phyloP scores from a whole-genome alignment of 768 basidiomycete genomes.

The Rhodosporidiobolus sp. region DNA sequence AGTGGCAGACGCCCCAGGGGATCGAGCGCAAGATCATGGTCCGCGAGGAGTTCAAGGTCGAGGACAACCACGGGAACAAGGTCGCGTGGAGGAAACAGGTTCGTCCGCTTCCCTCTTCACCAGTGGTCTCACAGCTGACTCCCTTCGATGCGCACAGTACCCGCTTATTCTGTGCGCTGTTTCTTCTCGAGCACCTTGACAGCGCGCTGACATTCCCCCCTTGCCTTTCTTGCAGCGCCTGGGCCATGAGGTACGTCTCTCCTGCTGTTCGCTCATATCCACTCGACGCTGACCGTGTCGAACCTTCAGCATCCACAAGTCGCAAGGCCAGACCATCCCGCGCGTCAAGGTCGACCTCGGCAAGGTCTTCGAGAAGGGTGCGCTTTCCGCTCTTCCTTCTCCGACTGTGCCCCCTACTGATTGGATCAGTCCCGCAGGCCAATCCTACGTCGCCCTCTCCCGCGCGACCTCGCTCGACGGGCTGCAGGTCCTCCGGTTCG shows the following conservation, averaged over 20 bases:
- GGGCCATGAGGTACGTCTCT: slow-evolving; percentile 40
- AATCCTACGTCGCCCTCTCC: slow-evolving; percentile 53
- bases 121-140: background rate
- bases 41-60: slow-evolving; percentile 46
- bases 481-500: slow-evolving; percentile 77
- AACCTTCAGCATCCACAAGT: slow-evolving; percentile 72
- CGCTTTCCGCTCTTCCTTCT: background rate
- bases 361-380: slow-evolving; percentile 70
- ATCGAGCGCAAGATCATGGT: slow-evolving; percentile 48
- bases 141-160: slow-evolving; percentile 13
- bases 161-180: slow-evolving; percentile 38
- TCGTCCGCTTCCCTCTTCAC: background rate
- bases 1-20: slow-evolving; percentile 49
- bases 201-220: background rate
- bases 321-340: slow-evolving; percentile 92
- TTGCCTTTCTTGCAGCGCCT: slow-evolving; percentile 14
- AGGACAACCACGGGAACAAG: slow-evolving; percentile 50
- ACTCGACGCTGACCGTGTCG: slow-evolving; percentile 56
- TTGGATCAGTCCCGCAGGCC: slow-evolving; percentile 11
- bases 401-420: background rate
- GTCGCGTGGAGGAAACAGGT: slow-evolving; percentile 45
- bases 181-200: background rate
- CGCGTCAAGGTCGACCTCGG: slow-evolving; percentile 91
- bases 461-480: slow-evolving; percentile 82
- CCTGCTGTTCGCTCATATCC: background rate